Evolutionary conservation across 768 basidiomycete species (phyloP).

Genomic region (Leccinum obscurum): DNA sequence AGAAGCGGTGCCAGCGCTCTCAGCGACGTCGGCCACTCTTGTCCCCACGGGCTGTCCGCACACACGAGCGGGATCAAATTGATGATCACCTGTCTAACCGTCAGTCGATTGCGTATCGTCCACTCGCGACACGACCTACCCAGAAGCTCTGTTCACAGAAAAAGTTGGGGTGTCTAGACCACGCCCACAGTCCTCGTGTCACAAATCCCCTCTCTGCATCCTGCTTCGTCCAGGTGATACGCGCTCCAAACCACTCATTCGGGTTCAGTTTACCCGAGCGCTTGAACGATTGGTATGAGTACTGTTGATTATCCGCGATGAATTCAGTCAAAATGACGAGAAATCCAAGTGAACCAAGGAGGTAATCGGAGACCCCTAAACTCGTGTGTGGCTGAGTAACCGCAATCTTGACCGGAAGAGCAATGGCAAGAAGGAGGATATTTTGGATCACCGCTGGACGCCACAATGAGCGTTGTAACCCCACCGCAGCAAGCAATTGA

Average conservation of each 20-base stretch:
- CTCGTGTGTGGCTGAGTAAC: constrained; percentile 51
- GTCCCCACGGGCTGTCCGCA: constrained; percentile 30
- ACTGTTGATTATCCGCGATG: constrained; percentile 90
- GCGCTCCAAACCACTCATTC: constrained; percentile 63
- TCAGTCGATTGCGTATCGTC: constrained; percentile 3
- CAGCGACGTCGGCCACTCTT: constrained; percentile 26
- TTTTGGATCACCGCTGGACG: constrained; percentile 70
- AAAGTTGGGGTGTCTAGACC: constrained; percentile 91
- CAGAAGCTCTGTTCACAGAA: constrained; percentile 87
- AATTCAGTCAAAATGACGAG: constrained; percentile 68
- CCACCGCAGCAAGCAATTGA: background rate
- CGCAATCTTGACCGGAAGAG: constrained; percentile 59
- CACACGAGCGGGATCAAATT: constrained; percentile 65
- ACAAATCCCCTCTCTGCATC: constrained; percentile 81
- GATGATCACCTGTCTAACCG: constrained; percentile 54
- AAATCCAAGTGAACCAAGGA: constrained; percentile 60
- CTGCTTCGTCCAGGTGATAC: constrained; percentile 62
- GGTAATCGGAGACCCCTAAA: constrained; percentile 59
- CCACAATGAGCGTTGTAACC: constrained; percentile 3
- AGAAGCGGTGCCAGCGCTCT: constrained; percentile 40
- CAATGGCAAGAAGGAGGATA: constrained; percentile 71
- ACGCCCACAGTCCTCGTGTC: constrained; percentile 84
- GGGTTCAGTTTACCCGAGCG: constrained; percentile 37
- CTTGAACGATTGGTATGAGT: constrained; percentile 81
- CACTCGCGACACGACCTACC: constrained; percentile 42